A percentile compares a stretch with the other conserved stretches of the same genome.
Evolutionary conservation across 352 stramenopile genomes (phyloP).

Genomic region (Pythium volutum): DNA sequence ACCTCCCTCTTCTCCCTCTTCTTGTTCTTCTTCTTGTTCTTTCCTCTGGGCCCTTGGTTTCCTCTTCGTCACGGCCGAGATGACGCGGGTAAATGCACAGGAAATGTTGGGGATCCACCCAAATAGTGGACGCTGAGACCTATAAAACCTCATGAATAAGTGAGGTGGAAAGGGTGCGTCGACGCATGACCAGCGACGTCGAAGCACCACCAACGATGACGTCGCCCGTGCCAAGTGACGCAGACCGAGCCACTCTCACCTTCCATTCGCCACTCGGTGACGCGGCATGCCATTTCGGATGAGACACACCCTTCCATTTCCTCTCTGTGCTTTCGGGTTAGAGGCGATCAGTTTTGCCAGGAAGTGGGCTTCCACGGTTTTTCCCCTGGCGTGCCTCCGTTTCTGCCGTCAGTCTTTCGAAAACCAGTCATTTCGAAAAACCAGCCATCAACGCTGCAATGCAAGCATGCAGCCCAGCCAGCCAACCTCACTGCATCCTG

Average conservation of each 20-base stretch:
- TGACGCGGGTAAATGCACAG: background rate
- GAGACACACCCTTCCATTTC: too few species aligned
- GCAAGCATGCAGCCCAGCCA: too few species aligned
- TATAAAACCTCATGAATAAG: constrained; percentile 9
- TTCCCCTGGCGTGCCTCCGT: background rate
- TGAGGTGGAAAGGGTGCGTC: constrained; percentile 27
- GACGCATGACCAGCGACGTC: constrained; percentile 7
- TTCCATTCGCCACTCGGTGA: too few species aligned
- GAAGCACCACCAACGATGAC: constrained; percentile 17
- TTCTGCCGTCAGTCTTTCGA: constrained; percentile 4
- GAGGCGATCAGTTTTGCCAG: background rate
- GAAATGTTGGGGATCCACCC: background rate
- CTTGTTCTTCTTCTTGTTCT: background rate
- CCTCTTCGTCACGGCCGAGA: background rate
- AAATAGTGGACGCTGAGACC: constrained; percentile 11
- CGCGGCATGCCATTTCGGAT: too few species aligned
- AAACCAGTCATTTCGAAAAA: constrained; percentile 7
- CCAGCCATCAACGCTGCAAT: too few species aligned
- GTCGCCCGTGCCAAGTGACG: constrained; percentile 8
- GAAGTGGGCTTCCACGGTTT: background rate
- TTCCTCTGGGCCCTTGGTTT: background rate
- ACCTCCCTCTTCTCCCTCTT: background rate
- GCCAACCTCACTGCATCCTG: too few species aligned
- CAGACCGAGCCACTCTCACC: background rate
- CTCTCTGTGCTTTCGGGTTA: too few species aligned